Base-by-base conservation (phyloP, 805 yeast genomes). In the Wickerhamomyces chambardii region DNA sequence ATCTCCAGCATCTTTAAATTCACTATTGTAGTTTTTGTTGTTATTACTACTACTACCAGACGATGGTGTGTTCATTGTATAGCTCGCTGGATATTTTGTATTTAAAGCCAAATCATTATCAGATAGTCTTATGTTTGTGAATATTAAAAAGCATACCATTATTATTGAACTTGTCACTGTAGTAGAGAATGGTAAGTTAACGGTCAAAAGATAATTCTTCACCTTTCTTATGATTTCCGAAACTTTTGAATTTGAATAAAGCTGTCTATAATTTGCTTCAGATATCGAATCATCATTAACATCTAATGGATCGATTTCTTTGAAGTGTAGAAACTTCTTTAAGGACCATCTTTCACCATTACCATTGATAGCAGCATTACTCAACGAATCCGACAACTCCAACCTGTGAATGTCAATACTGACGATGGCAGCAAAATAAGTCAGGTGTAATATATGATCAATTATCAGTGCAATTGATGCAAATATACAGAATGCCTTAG, bases 341-440 rank as follows among this genome's bases (percentile, higher is more conserved):
- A 32, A 24, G 15, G 27, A 12, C 7, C 7, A 34, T 30, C 31
- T 16, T 15, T 32, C 31, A n/a, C 29, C 14, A 15, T 33, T 17
- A n/a, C 15, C 6, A 4, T 26, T n/a, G 14, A 32, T n/a, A 31
- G 22, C 3, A 30, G 25, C 30, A 8, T 34, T 36, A 25, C 41
- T 44, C 8, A 72, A 50, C 11, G 77, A 50, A 40, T 78, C 85
- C 14, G 70, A 70, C 15, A 79, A 62, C 44, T 80, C 89, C 19
- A 70, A 53, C 36, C 85, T 64, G 32, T 78, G 68, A 22, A 78
- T 58, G 56, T 85, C 95, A 28, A 84, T 70, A 15, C 80, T 66
- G 22, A 84, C 58, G 2, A 83, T 73, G 0, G 86, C 75, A 2
- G 77, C 61, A 39, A 83, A 71, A 52, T 66, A 84, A 1, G 89